Evolutionary conservation across 208 protist genomes (phyloP).

Genomic region (Crithidia bombi): DNA sequence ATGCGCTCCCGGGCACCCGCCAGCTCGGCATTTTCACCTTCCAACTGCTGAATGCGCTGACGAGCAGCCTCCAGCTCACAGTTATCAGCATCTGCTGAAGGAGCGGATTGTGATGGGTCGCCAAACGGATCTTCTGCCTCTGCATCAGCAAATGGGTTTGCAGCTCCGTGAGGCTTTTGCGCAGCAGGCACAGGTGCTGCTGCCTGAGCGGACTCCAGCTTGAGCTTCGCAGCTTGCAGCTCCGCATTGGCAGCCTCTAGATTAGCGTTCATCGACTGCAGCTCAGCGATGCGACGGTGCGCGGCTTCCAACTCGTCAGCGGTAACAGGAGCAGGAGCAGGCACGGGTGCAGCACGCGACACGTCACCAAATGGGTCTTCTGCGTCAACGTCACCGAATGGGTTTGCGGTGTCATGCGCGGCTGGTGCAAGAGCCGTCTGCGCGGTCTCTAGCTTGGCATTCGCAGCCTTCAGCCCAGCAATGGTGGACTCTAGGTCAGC

Average conservation of each 20-base stretch:
- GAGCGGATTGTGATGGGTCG: neutral
- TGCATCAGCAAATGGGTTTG: neutral
- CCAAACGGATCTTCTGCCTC: neutral
- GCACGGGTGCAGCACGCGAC: neutral
- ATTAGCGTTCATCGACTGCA: conserved; percentile 20
- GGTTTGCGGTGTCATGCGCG: neutral
- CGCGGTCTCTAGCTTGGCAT: conserved; percentile 9
- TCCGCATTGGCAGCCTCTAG: conserved; percentile 8
- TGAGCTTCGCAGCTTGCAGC: neutral
- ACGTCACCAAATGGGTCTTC: conserved; percentile 2
- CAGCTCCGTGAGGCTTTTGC: neutral
- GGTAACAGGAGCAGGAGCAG: neutral
- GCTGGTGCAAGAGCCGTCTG: neutral
- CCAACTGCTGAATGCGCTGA: conserved; percentile 11
- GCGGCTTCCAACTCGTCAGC: conserved; percentile 19
- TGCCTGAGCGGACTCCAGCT: neutral
- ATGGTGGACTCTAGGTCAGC: conserved; percentile 11
- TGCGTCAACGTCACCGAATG: neutral
- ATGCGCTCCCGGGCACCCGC: neutral
- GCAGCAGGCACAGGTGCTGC: neutral
- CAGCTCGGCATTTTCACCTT: conserved; percentile 5
- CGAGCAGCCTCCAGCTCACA: conserved; percentile 4
- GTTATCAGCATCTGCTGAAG: neutral
- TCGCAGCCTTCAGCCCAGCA: conserved; percentile 2
- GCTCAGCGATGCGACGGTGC: conserved; percentile 13